Conservation (phyloP, 176 grass and related monocot genomes). For the Saccharum spontaneum region DNA sequence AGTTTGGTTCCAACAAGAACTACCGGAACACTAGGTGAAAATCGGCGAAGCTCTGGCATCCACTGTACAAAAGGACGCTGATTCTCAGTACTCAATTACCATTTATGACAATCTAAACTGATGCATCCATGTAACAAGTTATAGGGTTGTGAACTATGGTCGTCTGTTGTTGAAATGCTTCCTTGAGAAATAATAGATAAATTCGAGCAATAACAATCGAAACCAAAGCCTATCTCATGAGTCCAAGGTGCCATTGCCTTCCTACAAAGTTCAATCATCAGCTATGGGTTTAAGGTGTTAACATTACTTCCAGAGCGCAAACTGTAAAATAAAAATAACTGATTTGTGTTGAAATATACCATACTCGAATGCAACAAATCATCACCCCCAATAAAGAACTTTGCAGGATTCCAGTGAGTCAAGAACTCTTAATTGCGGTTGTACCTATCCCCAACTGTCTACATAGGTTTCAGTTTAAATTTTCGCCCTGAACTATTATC, state of each 20-base stretch:
- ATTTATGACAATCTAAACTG: background rate
- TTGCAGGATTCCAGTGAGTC: background rate
- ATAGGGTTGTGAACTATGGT: background rate
- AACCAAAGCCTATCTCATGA: background rate
- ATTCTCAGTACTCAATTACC: background rate
- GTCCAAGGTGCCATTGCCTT: background rate
- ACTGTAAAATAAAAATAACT: background rate
- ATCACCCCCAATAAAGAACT: background rate
- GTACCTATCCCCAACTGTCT: background rate
- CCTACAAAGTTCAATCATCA: background rate
- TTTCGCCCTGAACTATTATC: background rate
- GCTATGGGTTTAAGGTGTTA: background rate
- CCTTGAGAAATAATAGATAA: background rate
- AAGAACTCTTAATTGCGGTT: no score
- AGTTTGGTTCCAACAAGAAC: conserved; percentile 90
- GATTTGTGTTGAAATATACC: background rate
- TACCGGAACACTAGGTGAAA: conserved; percentile 65
- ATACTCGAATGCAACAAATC: background rate
- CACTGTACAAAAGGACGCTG: conserved; percentile 45
- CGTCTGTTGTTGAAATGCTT: background rate
- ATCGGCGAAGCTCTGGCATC: conserved; percentile 82
- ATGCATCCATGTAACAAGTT: background rate
- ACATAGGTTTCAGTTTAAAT: background rate
- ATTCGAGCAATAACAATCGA: background rate
- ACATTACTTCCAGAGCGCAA: background rate